A percentile compares a stretch with the other conserved stretches of the same genome.
Evolutionary conservation across 805 yeast species (phyloP).

Genomic region (Saccharomycopsis schoenii): DNA sequence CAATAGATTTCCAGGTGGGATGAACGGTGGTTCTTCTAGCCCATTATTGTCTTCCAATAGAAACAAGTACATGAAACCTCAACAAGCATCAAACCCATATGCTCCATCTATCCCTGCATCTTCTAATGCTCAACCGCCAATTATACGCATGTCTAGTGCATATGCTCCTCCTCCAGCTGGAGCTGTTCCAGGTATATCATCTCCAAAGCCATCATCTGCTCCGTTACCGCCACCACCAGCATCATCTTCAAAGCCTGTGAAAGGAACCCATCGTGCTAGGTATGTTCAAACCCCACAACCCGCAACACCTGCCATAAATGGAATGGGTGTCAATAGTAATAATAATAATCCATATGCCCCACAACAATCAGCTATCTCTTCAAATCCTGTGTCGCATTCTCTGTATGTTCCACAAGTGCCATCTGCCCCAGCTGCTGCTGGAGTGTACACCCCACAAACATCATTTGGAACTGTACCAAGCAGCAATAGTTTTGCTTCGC

Average conservation of each 20-base stretch:
- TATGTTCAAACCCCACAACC: constrained; percentile 22
- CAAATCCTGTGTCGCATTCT: constrained; percentile 19
- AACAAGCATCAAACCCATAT: not conserved
- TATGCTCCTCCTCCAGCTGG: constrained; percentile 10
- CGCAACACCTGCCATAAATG: constrained; percentile 21
- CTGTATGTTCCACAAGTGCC: constrained; percentile 19
- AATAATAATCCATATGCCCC: constrained; percentile 26
- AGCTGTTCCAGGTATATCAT: constrained; percentile 21
- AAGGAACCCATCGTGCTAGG: constrained; percentile 25
- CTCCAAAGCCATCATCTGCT: constrained; percentile 20
- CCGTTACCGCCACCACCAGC: constrained; percentile 8
- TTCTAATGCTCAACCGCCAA: not conserved
- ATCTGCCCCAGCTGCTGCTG: constrained; percentile 17
- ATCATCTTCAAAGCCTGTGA: constrained; percentile 19
- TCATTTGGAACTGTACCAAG: not conserved
- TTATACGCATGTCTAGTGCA: constrained; percentile 20
- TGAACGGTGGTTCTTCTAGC: constrained; percentile 9
- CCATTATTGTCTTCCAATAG: not conserved
- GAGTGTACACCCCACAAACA: constrained; percentile 15
- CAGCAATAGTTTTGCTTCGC: not conserved
- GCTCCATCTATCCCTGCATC: not conserved
- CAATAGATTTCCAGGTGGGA: not conserved
- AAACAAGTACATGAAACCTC: not conserved
- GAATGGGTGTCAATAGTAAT: not conserved
- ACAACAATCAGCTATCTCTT: constrained; percentile 21